Percentiles rank a stretch among this genome's conserved stretches.
These are phyloP conservation scores for Gnetum montanum DNA, from an alignment of 75 land plant species.

Conservation along the genomic window DNA sequence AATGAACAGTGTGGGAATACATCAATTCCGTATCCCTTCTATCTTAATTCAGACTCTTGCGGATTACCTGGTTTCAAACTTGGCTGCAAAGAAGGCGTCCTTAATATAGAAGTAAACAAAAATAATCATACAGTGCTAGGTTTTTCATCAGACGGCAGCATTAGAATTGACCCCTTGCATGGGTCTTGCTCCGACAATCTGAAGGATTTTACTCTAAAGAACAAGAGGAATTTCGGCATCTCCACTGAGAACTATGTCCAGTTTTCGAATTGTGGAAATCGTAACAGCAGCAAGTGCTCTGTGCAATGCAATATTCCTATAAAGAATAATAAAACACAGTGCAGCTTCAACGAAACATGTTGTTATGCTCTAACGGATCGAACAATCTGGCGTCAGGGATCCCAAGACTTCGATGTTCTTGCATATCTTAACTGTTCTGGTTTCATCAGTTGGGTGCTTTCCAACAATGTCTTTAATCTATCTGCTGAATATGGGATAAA, in stretches of 20 bases:
- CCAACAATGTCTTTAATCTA: background rate
- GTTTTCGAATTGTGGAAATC: background rate
- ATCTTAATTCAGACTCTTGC: background rate
- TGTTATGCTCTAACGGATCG: background rate
- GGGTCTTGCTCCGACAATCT: background rate
- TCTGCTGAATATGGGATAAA: background rate
- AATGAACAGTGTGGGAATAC: background rate
- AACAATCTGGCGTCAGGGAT: background rate
- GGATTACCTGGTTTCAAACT: background rate
- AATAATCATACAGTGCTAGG: background rate
- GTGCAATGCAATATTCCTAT: conserved; percentile 1
- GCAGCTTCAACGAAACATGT: background rate
- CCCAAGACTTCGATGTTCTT: background rate
- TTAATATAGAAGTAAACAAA: background rate
- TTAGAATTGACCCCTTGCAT: background rate
- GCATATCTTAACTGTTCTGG: background rate
- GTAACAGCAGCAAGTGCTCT: background rate
- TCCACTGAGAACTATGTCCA: background rate
- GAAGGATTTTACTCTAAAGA: background rate
- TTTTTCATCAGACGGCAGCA: background rate
- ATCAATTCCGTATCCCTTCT: background rate
- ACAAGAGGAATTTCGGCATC: background rate
- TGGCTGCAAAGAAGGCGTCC: background rate
- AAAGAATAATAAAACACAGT: background rate
- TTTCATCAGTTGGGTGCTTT: conserved; percentile 1